These are phyloP conservation scores for Amanita pallidorosea DNA, from an alignment of 768 basidiomycete genomes.

Conservation along the genomic window DNA sequence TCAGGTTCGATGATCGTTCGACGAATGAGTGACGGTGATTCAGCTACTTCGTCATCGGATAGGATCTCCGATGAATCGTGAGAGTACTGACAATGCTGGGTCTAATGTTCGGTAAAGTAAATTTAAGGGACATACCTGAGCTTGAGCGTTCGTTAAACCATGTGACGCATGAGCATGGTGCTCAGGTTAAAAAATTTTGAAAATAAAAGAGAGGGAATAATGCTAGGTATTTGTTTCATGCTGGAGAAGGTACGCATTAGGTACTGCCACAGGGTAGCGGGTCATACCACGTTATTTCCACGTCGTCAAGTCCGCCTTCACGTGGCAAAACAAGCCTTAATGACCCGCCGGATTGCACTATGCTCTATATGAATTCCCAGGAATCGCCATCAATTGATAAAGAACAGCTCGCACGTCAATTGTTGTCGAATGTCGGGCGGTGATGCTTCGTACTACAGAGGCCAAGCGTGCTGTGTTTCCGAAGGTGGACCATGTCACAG, in stretches of 20 bases:
- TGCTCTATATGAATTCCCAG: neutral
- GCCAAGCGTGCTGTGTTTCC: neutral
- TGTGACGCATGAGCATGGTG: neutral
- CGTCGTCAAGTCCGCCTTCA: slow-evolving; percentile 20
- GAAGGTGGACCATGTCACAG: neutral
- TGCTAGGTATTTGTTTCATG: neutral
- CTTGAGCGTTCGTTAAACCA: neutral
- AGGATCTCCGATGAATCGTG: neutral
- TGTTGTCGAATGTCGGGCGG: neutral
- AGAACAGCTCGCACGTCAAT: neutral
- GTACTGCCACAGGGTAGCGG: neutral
- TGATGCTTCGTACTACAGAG: neutral
- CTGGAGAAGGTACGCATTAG: neutral
- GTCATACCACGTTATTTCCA: slow-evolving; percentile 24
- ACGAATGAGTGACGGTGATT: slow-evolving; percentile 1
- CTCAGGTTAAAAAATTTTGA: neutral
- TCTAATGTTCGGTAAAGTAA: neutral
- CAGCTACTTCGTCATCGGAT: neutral
- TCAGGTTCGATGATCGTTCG: slow-evolving; percentile 5
- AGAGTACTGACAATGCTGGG: neutral
- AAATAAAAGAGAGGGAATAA: neutral
- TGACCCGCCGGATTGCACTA: neutral
- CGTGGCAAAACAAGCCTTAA: slow-evolving; percentile 18
- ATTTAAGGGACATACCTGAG: neutral
- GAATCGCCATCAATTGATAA: neutral